Evolutionary conservation across 257 asterid species (phyloP).

Genomic region (Nicotiana tabacum): DNA sequence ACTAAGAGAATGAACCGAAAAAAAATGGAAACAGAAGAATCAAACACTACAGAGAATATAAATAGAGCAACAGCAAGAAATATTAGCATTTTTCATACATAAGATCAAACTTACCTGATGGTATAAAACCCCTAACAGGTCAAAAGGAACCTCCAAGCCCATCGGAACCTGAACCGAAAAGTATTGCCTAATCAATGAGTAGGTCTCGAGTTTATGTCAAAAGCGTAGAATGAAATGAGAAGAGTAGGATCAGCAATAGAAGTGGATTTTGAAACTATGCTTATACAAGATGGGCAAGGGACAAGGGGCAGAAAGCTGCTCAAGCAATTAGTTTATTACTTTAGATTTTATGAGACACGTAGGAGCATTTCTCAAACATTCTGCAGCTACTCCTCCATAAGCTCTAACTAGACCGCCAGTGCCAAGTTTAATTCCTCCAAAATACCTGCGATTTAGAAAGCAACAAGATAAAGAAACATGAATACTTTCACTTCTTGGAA

Average conservation of each 20-base stretch:
- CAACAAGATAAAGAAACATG: not conserved
- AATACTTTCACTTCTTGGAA: not conserved
- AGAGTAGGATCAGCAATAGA: not conserved
- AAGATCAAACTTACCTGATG: slow-evolving; percentile 60
- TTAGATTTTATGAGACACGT: slow-evolving; percentile 73
- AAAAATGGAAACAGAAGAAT: not conserved
- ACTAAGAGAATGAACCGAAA: not conserved
- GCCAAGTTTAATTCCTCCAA: slow-evolving; percentile 96
- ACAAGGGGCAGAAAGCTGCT: not conserved
- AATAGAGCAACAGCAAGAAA: not conserved
- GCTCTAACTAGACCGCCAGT: slow-evolving; percentile 99
- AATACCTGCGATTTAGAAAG: slow-evolving; percentile 40
- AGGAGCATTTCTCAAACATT: slow-evolving; percentile 77
- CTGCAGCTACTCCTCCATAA: slow-evolving; percentile 90
- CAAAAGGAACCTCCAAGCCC: slow-evolving; percentile 84
- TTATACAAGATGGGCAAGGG: not conserved
- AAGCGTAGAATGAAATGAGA: not conserved
- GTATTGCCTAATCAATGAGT: not conserved
- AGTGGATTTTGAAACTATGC: not conserved
- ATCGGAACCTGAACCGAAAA: slow-evolving; percentile 49
- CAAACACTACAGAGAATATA: not conserved
- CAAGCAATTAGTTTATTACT: slow-evolving; percentile 33
- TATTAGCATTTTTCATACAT: not conserved
- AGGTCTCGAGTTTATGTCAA: not conserved
- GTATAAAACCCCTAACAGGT: slow-evolving; percentile 74